Evolutionary conservation across 257 asterid species (phyloP).

Genomic region (Scutellaria galericulata): DNA sequence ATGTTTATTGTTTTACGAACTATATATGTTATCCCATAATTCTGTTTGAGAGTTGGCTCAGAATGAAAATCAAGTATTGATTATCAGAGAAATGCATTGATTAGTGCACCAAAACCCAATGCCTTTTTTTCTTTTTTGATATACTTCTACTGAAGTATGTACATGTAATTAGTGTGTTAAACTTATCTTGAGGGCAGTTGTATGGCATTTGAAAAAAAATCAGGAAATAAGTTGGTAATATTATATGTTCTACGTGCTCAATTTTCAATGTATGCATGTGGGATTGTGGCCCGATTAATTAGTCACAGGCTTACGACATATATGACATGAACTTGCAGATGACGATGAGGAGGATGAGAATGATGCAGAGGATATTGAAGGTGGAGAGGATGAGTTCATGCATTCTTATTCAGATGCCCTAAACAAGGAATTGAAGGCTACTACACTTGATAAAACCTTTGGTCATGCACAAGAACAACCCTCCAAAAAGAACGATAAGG

Average conservation of each 20-base stretch:
- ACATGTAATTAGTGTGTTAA: not conserved
- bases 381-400: slow-evolving; percentile 67
- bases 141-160: not conserved
- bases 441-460: slow-evolving; percentile 72
- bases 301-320: slow-evolving; percentile 7
- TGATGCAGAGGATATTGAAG: slow-evolving; percentile 61
- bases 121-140: not conserved
- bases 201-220: not conserved
- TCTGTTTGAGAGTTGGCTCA: slow-evolving; percentile 14
- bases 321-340: slow-evolving; percentile 51
- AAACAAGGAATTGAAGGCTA: slow-evolving; percentile 76
- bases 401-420: slow-evolving; percentile 70
- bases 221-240: not conserved
- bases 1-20: not conserved
- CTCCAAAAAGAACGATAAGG: slow-evolving; percentile 70
- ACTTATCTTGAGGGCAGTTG: not conserved
- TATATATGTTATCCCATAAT: slow-evolving; percentile 3
- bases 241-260: slow-evolving; percentile 2
- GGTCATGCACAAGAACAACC: slow-evolving; percentile 62
- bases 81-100: slow-evolving; percentile 18
- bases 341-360: slow-evolving; percentile 66
- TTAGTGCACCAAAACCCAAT: not conserved
- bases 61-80: slow-evolving; percentile 4
- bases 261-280: slow-evolving; percentile 13
- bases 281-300: slow-evolving; percentile 8